A percentile compares a stretch with the other conserved stretches of the same genome.
Conservation (phyloP, 2,329 filamentous ascomycete species). For the Botrytis squamosa region DNA sequence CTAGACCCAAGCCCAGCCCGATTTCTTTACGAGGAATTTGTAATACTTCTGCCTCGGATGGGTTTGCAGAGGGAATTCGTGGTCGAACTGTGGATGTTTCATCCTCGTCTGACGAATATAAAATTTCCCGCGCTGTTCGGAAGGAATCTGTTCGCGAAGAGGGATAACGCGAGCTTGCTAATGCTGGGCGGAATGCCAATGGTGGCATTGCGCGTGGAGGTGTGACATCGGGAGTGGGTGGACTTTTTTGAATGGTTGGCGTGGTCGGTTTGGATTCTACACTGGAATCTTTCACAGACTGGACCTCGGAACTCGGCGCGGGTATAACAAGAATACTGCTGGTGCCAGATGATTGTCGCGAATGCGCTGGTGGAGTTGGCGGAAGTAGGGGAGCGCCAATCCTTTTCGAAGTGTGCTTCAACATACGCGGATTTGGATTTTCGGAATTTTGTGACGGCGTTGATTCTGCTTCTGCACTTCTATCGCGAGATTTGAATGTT, state of each 20-base stretch:
- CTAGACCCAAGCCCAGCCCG: constrained; percentile 41
- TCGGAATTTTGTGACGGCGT: constrained; percentile 34
- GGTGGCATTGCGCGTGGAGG: constrained; percentile 58
- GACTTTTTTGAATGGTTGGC: constrained; percentile 63
- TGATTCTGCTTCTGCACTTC: constrained; percentile 33
- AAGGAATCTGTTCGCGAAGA: constrained; percentile 61
- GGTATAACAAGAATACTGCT: constrained; percentile 26
- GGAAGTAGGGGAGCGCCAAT: constrained; percentile 44
- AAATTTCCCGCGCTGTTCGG: constrained; percentile 66
- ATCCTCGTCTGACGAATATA: constrained; percentile 59
- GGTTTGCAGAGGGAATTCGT: constrained; percentile 29
- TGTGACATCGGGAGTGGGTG: constrained; percentile 73
- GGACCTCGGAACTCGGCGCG: constrained; percentile 29
- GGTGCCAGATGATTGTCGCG: constrained; percentile 54
- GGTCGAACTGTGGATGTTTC: constrained; percentile 46
- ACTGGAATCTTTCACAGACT: constrained; percentile 24
- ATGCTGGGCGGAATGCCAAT: constrained; percentile 47
- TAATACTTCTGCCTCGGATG: constrained; percentile 28
- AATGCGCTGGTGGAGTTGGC: constrained; percentile 63
- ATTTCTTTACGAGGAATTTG: constrained; percentile 32
- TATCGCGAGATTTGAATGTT: constrained; percentile 29
- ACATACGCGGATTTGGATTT: constrained; percentile 35
- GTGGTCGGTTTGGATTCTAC: constrained; percentile 49
- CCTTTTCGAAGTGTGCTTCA: constrained; percentile 38
- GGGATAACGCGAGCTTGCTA: constrained; percentile 46